Evolutionary conservation across 1,139 yeast genomes (phyloP).

Genomic region (Ogataea hybrid): DNA sequence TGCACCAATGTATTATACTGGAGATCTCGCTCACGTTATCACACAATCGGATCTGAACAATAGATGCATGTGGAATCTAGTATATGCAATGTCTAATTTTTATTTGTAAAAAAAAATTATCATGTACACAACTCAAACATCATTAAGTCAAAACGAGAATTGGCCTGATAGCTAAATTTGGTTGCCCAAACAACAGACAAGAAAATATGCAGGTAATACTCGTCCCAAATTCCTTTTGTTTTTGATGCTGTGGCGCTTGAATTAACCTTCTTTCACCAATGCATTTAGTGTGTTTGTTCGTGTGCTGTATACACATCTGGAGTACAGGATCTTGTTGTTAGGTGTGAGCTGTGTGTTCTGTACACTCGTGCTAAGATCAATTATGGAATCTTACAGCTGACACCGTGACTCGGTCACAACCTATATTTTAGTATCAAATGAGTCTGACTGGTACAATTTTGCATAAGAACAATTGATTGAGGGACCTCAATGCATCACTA

Average conservation of each 20-base stretch:
- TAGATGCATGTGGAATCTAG: constrained; percentile 1
- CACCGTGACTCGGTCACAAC: not conserved
- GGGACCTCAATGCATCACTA: not conserved
- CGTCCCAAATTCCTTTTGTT: too few relatives aligned
- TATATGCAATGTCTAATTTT: not conserved
- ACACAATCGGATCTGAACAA: constrained; percentile 1
- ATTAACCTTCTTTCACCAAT: too few relatives aligned
- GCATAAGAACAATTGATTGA: not conserved
- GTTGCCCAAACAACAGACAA: not conserved
- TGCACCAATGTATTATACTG: not conserved
- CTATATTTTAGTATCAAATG: too few relatives aligned
- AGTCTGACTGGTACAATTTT: not conserved
- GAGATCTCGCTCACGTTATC: not conserved
- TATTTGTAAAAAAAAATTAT: not conserved
- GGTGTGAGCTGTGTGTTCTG: not conserved
- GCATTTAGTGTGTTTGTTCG: too few relatives aligned
- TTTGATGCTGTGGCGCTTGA: too few relatives aligned
- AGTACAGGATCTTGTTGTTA: not conserved
- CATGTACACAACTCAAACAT: not conserved
- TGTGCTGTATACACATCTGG: too few relatives aligned
- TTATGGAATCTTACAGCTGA: not conserved
- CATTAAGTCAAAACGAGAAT: not conserved
- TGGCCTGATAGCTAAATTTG: not conserved
- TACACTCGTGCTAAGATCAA: not conserved
- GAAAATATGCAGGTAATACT: not conserved